phyloP scores from a whole-genome alignment of 306 rosid species.

The Cucurbita ficifolia region DNA sequence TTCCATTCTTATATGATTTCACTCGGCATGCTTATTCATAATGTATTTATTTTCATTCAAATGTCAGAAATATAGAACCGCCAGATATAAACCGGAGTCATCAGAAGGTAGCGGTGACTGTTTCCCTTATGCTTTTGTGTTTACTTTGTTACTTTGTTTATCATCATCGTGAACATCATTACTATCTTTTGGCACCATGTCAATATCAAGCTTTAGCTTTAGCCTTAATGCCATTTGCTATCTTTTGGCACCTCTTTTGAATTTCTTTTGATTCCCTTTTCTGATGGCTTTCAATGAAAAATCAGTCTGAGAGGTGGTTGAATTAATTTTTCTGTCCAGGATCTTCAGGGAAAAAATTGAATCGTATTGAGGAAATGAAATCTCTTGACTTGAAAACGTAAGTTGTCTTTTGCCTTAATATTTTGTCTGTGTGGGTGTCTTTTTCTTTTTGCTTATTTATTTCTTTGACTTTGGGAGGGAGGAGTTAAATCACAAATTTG shows the following conservation, averaged over 20 bases:
- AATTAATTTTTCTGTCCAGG: conserved; percentile 28
- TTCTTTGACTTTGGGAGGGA: background rate
- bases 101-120: conserved; percentile 50
- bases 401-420: conserved; percentile 11
- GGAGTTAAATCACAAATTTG: background rate
- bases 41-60: background rate
- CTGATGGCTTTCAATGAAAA: background rate
- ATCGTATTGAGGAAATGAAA: conserved; percentile 44
- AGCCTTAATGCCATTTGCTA: background rate
- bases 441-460: background rate
- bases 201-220: background rate
- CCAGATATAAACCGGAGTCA: conserved; percentile 79
- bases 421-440: background rate
- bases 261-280: background rate
- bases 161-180: background rate
- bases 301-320: conserved; percentile 1
- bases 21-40: conserved; percentile 11
- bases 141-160: background rate
- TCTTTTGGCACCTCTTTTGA: background rate
- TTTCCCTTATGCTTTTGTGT: conserved; percentile 13
- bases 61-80: conserved; percentile 90
- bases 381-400: conserved; percentile 62
- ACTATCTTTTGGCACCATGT: background rate
- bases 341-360: conserved; percentile 32
- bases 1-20: conserved; percentile 2